Conservation (phyloP, 2,329 filamentous ascomycete species). For the Claviceps purpurea region DNA sequence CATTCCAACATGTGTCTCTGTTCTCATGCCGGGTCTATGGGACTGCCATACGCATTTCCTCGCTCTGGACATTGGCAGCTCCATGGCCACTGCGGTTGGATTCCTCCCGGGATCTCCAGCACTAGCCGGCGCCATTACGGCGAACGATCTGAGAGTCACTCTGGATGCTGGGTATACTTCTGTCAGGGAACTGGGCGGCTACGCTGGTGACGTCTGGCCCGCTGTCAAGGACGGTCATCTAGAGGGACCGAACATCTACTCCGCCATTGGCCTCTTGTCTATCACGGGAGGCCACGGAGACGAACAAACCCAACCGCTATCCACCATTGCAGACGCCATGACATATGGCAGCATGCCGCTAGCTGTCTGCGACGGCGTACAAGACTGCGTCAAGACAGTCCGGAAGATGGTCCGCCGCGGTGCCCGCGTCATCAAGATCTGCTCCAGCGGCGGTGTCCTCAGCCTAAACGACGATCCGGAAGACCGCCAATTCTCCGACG, state of each 20-base stretch:
- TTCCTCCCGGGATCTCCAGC: constrained; percentile 8
- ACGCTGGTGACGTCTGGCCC: constrained; percentile 27
- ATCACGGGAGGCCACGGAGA: constrained; percentile 36
- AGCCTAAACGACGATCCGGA: constrained; percentile 25
- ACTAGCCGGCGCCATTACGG: constrained; percentile 8
- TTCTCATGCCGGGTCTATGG: constrained; percentile 39
- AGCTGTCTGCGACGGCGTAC: constrained; percentile 23
- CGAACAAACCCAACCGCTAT: constrained; percentile 20
- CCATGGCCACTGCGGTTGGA: background rate
- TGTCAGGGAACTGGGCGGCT: constrained; percentile 34
- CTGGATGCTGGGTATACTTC: constrained; percentile 35
- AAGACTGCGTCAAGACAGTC: constrained; percentile 26
- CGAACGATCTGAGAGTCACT: constrained; percentile 21
- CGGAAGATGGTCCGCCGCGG: constrained; percentile 26
- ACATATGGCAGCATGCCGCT: constrained; percentile 21
- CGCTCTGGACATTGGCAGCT: constrained; percentile 14
- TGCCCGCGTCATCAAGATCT: constrained; percentile 26
- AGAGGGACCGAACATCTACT: constrained; percentile 35
- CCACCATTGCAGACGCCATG: constrained; percentile 17
- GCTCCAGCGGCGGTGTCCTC: constrained; percentile 26
- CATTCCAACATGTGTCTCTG: constrained; percentile 23
- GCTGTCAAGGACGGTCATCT: constrained; percentile 30
- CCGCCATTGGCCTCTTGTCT: constrained; percentile 27
- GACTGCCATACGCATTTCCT: constrained; percentile 37
- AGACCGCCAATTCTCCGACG: constrained; percentile 25